phyloP scores from a whole-genome alignment of 371 early-diverging fungal species.

The Cokeromyces recurvatus region DNA sequence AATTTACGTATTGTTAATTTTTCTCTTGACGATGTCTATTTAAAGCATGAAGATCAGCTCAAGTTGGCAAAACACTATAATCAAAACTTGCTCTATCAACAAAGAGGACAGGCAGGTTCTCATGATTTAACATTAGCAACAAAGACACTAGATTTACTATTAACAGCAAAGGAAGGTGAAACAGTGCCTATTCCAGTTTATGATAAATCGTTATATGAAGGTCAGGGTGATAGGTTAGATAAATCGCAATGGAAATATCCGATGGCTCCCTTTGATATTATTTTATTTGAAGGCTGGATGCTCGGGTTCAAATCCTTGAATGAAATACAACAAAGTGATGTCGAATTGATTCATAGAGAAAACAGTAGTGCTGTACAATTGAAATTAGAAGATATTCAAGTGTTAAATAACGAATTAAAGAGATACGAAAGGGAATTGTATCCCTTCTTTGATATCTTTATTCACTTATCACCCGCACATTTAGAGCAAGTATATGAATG shows the following conservation, averaged over 20 bases:
- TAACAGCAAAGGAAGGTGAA: conserved; percentile 9
- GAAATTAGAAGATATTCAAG: conserved; percentile 31
- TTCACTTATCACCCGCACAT: conserved; percentile 63
- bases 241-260: conserved; percentile 51
- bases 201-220: conserved; percentile 71
- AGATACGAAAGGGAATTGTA: conserved; percentile 56
- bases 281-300: conserved; percentile 94
- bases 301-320: conserved; percentile 75
- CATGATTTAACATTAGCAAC: conserved; percentile 72
- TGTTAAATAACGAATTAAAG: conserved; percentile 51
- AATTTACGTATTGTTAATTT: conserved; percentile 57
- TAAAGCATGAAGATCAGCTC: conserved; percentile 62
- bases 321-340: too few species aligned
- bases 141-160: conserved; percentile 45
- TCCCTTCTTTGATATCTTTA: conserved; percentile 67
- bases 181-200: conserved; percentile 65
- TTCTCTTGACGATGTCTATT: conserved; percentile 89
- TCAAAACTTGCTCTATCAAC: conserved; percentile 66
- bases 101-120: conserved; percentile 86
- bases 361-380: conserved; percentile 16
- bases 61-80: conserved; percentile 45
- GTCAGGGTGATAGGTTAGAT: conserved; percentile 77
- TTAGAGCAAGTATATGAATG: conserved; percentile 72
- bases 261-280: conserved; percentile 62
- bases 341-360: not conserved